These are phyloP conservation scores for Diaporthe sp. DNA, from an alignment of 2,329 filamentous ascomycete species.

Conservation along the genomic window DNA sequence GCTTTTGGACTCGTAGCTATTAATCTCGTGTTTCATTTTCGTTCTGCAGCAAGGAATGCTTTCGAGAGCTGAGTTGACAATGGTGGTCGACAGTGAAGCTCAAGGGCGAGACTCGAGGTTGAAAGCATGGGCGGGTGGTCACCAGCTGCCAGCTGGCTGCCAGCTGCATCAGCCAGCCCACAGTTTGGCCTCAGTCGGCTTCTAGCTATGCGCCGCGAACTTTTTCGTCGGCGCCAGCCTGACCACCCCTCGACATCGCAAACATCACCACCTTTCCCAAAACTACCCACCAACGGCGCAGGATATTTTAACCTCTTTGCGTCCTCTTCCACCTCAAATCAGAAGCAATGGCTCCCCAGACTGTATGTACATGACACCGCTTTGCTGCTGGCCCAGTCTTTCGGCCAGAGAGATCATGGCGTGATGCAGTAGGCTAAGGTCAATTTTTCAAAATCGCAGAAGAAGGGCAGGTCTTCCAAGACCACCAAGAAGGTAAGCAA, in stretches of 20 bases:
- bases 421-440: conserved; percentile 97
- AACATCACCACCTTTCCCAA: conserved; percentile 31
- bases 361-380: conserved; percentile 89
- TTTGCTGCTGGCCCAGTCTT: conserved; percentile 90
- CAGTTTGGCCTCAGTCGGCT: conserved; percentile 25
- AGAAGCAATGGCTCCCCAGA: conserved; percentile 83
- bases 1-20: background rate
- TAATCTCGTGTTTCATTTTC: background rate
- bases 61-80: background rate
- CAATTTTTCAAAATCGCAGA: conserved; percentile 67
- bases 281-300: conserved; percentile 70
- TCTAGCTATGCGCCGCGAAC: conserved; percentile 14
- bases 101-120: background rate
- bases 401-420: conserved; percentile 63
- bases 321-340: conserved; percentile 58
- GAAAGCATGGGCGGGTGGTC: background rate
- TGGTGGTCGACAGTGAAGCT: too few species aligned
- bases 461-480: conserved; percentile 79
- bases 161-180: conserved; percentile 28
- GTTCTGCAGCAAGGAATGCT: background rate
- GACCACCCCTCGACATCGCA: conserved; percentile 22
- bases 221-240: conserved; percentile 34
- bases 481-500: conserved; percentile 84
- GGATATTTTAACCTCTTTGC: conserved; percentile 82
- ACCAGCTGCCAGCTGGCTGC: background rate